A percentile compares a stretch with the other conserved stretches of the same genome.
phyloP scores from a whole-genome alignment of 2,329 filamentous ascomycete genomes.

The Clonostachys rosea region DNA sequence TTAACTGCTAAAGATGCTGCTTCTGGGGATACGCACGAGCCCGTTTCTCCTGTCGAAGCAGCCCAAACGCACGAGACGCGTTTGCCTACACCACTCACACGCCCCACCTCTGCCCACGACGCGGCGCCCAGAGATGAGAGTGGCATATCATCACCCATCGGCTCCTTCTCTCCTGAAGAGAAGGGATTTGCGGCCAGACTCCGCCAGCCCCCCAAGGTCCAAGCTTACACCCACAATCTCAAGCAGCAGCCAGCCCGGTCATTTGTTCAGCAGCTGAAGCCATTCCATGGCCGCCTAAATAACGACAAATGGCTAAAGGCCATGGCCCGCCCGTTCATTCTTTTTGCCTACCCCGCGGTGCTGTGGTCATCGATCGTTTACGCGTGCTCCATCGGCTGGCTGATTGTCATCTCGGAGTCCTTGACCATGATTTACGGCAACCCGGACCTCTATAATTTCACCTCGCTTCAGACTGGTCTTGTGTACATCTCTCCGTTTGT shows the following conservation, averaged over 20 bases:
- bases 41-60: background rate
- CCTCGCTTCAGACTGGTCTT: constrained; percentile 73
- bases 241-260: constrained; percentile 63
- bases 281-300: constrained; percentile 74
- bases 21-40: no score
- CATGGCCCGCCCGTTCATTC: constrained; percentile 73
- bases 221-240: constrained; percentile 66
- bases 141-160: constrained; percentile 7
- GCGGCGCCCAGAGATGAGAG: constrained; percentile 6
- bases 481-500: constrained; percentile 89
- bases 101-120: background rate
- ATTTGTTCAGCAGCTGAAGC: constrained; percentile 68
- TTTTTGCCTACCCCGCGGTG: constrained; percentile 83
- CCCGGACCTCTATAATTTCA: constrained; percentile 71
- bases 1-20: no score
- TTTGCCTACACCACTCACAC: background rate
- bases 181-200: constrained; percentile 29
- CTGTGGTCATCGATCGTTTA: constrained; percentile 87
- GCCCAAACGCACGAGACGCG: background rate
- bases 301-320: constrained; percentile 77
- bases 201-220: constrained; percentile 22
- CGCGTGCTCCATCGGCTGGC: constrained; percentile 84
- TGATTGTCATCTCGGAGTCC: constrained; percentile 90
- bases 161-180: constrained; percentile 22
- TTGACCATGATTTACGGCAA: constrained; percentile 76